A percentile compares a stretch with the other conserved stretches of the same genome.
phyloP scores from a whole-genome alignment of 805 yeast genomes.

The Lachancea cidri region DNA sequence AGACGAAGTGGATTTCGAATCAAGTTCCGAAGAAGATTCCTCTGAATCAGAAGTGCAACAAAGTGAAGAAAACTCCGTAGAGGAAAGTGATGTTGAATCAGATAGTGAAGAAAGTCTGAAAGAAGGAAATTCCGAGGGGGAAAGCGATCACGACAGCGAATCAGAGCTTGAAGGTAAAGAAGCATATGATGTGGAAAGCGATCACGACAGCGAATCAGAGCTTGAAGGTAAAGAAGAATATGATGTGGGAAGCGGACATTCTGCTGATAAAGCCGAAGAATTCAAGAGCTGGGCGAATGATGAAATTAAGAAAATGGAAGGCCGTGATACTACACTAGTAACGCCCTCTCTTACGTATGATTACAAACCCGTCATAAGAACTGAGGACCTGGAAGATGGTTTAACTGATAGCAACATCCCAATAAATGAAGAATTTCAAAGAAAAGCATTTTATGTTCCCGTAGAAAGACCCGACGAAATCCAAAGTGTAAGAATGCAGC shows the following conservation, averaged over 20 bases:
- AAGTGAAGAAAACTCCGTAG: slow-evolving; percentile 10
- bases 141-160: neutral
- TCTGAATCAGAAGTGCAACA: slow-evolving; percentile 28
- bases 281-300: slow-evolving; percentile 89
- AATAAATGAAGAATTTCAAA: slow-evolving; percentile 41
- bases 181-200: slow-evolving; percentile 17
- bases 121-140: no score
- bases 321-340: slow-evolving; percentile 48
- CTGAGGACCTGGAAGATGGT: slow-evolving; percentile 69
- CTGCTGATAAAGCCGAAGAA: slow-evolving; percentile 44
- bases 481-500: slow-evolving; percentile 58
- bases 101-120: no score
- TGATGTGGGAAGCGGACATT: slow-evolving; percentile 17
- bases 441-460: slow-evolving; percentile 64
- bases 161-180: slow-evolving; percentile 16
- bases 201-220: no score
- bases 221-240: slow-evolving; percentile 22
- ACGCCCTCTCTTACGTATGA: slow-evolving; percentile 46
- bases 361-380: slow-evolving; percentile 52
- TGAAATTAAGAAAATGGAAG: slow-evolving; percentile 61
- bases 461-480: slow-evolving; percentile 63
- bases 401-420: slow-evolving; percentile 62
- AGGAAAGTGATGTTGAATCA: no score
- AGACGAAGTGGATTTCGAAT: slow-evolving; percentile 57
- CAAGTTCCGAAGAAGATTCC: slow-evolving; percentile 20